Evolutionary conservation across 176 grass and related monocot species (phyloP).

Genomic region (Olyra latifolia): DNA sequence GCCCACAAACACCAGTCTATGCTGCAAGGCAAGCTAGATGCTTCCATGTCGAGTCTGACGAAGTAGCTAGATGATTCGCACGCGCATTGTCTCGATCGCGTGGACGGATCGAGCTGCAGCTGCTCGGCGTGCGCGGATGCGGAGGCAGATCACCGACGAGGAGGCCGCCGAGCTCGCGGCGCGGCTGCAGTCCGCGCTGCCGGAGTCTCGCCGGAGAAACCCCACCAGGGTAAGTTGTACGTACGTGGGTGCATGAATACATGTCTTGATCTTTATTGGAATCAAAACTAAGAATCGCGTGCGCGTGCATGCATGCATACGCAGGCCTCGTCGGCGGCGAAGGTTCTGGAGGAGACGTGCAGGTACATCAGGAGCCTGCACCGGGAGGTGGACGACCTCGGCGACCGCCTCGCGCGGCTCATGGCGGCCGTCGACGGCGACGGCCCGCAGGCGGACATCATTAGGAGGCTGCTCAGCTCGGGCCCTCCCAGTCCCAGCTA

Average conservation of each 20-base stretch:
- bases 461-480: conserved; percentile 37
- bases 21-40: no score
- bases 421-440: conserved; percentile 35
- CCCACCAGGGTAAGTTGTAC: no score
- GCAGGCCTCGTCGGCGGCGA: conserved; percentile 32
- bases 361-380: conserved; percentile 50
- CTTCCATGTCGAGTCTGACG: no score
- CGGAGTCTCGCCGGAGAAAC: neutral
- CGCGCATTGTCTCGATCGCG: no score
- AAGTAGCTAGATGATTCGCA: no score
- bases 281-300: neutral
- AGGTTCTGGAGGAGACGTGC: conserved; percentile 46
- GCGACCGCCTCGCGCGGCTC: conserved; percentile 35
- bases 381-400: conserved; percentile 37
- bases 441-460: conserved; percentile 40
- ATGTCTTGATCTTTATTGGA: no score
- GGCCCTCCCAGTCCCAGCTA: neutral
- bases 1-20: no score
- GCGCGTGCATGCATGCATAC: neutral
- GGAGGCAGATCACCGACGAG: neutral
- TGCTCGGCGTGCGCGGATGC: neutral
- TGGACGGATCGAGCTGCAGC: no score
- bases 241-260: no score
- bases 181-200: neutral
- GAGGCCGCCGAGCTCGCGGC: neutral